These are phyloP conservation scores for Coniferiporia sulphurascens DNA, from an alignment of 1,284 basidiomycete species.

Conservation along the genomic window DNA sequence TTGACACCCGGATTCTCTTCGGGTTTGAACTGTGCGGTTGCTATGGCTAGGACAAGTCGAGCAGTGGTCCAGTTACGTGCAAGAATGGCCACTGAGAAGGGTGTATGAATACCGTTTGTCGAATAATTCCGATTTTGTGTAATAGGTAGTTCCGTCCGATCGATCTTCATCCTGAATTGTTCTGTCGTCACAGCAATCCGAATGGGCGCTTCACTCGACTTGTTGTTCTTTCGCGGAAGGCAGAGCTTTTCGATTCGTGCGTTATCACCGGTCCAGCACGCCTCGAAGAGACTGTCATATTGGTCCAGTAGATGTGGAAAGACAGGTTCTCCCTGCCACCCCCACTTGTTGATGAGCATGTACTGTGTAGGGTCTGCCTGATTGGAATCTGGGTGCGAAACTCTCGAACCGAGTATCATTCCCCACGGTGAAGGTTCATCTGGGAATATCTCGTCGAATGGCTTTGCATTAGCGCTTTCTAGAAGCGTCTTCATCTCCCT, in stretches of 20 bases:
- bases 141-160: neutral
- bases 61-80: constrained; percentile 50
- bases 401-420: neutral
- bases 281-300: constrained; percentile 34
- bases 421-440: constrained; percentile 17
- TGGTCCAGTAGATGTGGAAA: constrained; percentile 9
- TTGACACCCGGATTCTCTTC: constrained; percentile 27
- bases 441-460: constrained; percentile 38
- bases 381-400: neutral
- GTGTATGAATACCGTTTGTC: constrained; percentile 34
- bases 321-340: neutral
- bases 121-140: neutral
- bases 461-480: constrained; percentile 37
- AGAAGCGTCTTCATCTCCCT: constrained; percentile 34
- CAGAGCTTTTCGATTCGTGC: constrained; percentile 45
- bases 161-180: neutral
- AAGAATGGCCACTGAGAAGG: constrained; percentile 42
- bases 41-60: constrained; percentile 47
- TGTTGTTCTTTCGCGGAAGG: constrained; percentile 33
- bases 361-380: neutral
- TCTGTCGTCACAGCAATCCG: constrained; percentile 36
- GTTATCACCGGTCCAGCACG: constrained; percentile 46
- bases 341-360: neutral
- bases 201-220: constrained; percentile 30
- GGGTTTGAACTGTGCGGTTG: constrained; percentile 45